Conservation (phyloP, 2,329 filamentous ascomycete genomes). For the Phaeosphaeria sp. region DNA sequence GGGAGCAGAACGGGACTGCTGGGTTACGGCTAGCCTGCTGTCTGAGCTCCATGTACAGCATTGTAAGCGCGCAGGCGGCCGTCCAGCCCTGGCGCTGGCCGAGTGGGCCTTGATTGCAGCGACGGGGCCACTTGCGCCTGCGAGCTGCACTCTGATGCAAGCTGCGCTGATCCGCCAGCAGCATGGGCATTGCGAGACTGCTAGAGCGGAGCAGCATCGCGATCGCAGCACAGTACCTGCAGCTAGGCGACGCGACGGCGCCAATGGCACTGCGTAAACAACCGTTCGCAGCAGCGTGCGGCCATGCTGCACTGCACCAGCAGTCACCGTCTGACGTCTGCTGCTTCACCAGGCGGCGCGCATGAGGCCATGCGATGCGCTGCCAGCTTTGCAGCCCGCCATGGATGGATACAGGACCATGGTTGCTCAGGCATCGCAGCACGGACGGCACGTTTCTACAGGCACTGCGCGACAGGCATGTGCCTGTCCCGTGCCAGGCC, state of each 20-base stretch:
- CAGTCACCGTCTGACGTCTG: conserved; percentile 18
- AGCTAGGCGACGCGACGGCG: conserved; percentile 12
- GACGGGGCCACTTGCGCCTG: conserved; percentile 25
- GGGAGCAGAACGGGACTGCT: conserved; percentile 16
- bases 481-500: conserved; percentile 25
- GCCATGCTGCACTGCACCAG: neutral
- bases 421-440: conserved; percentile 33
- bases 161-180: conserved; percentile 22
- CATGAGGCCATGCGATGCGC: conserved; percentile 10
- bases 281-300: conserved; percentile 11
- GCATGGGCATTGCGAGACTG: conserved; percentile 6
- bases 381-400: neutral
- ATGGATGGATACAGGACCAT: neutral
- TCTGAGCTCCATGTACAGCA: conserved; percentile 23
- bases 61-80: conserved; percentile 1
- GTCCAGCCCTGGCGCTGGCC: neutral
- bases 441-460: conserved; percentile 25
- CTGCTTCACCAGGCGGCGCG: conserved; percentile 23
- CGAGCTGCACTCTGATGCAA: conserved; percentile 22
- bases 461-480: conserved; percentile 10
- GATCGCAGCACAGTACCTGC: conserved; percentile 15
- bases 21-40: conserved; percentile 35
- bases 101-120: conserved; percentile 18
- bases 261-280: conserved; percentile 17
- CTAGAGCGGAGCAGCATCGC: conserved; percentile 19